These are phyloP conservation scores for Fusarium heterosporum DNA, from an alignment of 2,329 filamentous ascomycete species.

Conservation along the genomic window DNA sequence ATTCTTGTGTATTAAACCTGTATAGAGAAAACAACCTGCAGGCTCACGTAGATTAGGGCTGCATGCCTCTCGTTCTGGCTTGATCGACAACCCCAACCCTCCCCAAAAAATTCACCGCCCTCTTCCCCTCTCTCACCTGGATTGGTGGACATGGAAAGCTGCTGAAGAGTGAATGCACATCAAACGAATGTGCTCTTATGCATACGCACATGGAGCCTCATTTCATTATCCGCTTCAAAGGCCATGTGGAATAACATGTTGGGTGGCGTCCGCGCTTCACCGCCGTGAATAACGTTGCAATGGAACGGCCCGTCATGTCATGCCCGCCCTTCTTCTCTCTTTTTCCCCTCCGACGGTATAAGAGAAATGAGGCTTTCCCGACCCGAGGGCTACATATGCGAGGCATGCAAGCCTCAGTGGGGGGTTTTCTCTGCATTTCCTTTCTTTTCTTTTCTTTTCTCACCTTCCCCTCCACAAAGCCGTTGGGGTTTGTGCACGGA, in stretches of 20 bases:
- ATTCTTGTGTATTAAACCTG: neutral
- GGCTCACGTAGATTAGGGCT: conserved; percentile 33
- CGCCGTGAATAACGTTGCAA: conserved; percentile 26
- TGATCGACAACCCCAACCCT: conserved; percentile 29
- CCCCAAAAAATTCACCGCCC: conserved; percentile 28
- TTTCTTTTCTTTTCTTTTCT: neutral
- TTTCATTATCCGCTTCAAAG: conserved; percentile 16
- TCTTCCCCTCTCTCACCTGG: conserved; percentile 16
- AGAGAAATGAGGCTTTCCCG: conserved; percentile 12
- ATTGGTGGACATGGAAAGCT: neutral
- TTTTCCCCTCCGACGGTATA: neutral
- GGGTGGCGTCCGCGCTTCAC: conserved; percentile 32
- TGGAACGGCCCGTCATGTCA: conserved; percentile 7
- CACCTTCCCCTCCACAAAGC: conserved; percentile 30
- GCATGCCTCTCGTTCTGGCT: conserved; percentile 34
- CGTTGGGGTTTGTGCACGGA: conserved; percentile 28
- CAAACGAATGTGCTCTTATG: conserved; percentile 22
- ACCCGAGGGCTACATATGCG: conserved; percentile 21
- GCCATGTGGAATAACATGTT: conserved; percentile 23
- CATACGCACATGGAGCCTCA: conserved; percentile 33
- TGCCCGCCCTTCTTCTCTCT: conserved; percentile 6
- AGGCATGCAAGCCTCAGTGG: conserved; percentile 34
- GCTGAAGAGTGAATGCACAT: conserved; percentile 11
- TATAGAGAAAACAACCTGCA: conserved; percentile 15
- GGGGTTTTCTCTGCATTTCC: conserved; percentile 2